A percentile compares a stretch with the other conserved stretches of the same genome.
phyloP scores from a whole-genome alignment of 2,329 filamentous ascomycete genomes.

The Monilinia aucupariae region DNA sequence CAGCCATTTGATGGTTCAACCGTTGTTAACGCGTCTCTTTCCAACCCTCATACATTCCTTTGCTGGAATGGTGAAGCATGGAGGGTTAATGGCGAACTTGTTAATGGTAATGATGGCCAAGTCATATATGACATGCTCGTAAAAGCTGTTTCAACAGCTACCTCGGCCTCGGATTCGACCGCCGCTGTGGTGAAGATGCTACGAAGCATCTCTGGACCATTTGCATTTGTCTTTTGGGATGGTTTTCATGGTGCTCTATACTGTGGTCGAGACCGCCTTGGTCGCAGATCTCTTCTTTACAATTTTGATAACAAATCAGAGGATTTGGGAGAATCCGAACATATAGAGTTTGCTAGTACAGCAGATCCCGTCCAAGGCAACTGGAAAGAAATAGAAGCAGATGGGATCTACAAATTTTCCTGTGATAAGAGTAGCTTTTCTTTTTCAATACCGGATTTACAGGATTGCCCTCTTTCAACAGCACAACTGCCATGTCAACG shows the following conservation, averaged over 20 bases:
- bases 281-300: slow-evolving; percentile 73
- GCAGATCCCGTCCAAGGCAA: slow-evolving; percentile 46
- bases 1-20: slow-evolving; percentile 64
- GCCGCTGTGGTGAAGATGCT: slow-evolving; percentile 47
- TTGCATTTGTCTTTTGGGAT: slow-evolving; percentile 84
- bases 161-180: slow-evolving; percentile 23
- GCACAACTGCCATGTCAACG: slow-evolving; percentile 18
- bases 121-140: slow-evolving; percentile 58
- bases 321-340: slow-evolving; percentile 32
- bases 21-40: not conserved
- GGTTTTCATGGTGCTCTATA: slow-evolving; percentile 56
- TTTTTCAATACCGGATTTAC: not conserved
- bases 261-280: slow-evolving; percentile 82
- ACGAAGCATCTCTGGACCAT: slow-evolving; percentile 69
- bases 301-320: slow-evolving; percentile 37
- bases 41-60: slow-evolving; percentile 55
- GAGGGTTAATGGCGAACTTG: slow-evolving; percentile 54
- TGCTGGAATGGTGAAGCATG: slow-evolving; percentile 99
- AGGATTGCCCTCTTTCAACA: slow-evolving; percentile 1
- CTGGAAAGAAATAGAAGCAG: slow-evolving; percentile 79
- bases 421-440: slow-evolving; percentile 13
- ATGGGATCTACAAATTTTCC: slow-evolving; percentile 61
- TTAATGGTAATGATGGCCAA: slow-evolving; percentile 76
- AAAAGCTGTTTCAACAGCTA: slow-evolving; percentile 29
- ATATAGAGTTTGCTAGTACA: slow-evolving; percentile 65